phyloP scores from a whole-genome alignment of 495 filamentous ascomycete genomes.

The Peziza echinospora region DNA sequence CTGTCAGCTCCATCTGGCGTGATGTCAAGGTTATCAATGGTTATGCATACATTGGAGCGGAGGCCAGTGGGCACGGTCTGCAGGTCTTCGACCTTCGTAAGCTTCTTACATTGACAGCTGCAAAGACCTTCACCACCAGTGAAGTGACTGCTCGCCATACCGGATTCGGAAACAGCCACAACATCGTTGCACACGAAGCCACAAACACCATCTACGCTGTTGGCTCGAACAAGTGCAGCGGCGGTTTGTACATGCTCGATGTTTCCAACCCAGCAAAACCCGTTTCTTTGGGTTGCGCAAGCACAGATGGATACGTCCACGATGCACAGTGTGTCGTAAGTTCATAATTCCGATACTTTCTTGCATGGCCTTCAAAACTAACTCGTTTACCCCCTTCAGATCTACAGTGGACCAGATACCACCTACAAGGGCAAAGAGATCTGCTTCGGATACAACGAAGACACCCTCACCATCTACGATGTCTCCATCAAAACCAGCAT shows the following conservation, averaged over 20 bases:
- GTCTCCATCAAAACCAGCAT: conserved; percentile 18
- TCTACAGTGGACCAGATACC: conserved; percentile 21
- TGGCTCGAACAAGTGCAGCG: conserved; percentile 8
- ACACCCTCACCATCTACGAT: conserved; percentile 21
- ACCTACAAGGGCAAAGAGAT: conserved; percentile 19
- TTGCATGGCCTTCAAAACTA: too few species aligned
- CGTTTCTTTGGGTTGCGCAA: conserved; percentile 14
- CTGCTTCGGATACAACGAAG: conserved; percentile 24
- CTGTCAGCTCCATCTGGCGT: conserved; percentile 22
- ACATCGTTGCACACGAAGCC: background rate
- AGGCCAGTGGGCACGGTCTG: conserved; percentile 25
- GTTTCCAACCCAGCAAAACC: conserved; percentile 12
- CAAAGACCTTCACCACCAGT: background rate
- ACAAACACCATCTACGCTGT: background rate
- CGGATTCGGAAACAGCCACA: background rate
- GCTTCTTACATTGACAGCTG: conserved; percentile 8
- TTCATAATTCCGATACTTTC: too few species aligned
- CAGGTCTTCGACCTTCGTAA: conserved; percentile 28
- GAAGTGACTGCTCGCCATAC: background rate
- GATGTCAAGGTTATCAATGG: conserved; percentile 25
- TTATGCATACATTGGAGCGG: conserved; percentile 26
- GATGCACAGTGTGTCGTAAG: conserved; percentile 21
- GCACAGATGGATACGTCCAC: conserved; percentile 19
- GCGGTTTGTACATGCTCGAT: conserved; percentile 20
- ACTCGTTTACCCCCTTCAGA: too few species aligned